Evolutionary conservation across 805 yeast genomes (phyloP).

Genomic region (Metschnikowia matae): DNA sequence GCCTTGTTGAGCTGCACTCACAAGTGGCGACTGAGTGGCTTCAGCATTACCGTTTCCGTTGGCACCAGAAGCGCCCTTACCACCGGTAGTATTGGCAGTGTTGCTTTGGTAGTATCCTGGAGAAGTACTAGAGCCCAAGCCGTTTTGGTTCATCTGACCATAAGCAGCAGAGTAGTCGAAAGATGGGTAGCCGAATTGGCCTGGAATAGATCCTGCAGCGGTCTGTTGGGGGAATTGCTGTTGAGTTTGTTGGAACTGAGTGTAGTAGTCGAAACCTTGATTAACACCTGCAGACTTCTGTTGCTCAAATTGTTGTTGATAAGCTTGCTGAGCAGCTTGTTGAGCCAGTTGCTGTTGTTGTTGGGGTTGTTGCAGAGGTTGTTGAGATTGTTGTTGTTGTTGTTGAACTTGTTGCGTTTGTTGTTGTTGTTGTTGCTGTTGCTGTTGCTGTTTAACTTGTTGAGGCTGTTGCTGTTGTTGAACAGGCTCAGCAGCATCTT

Average conservation of each 20-base stretch:
- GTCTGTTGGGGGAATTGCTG: constrained; percentile 42
- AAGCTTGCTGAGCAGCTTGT: constrained; percentile 10
- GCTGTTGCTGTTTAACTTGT: constrained; percentile 23
- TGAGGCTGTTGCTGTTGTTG: constrained; percentile 8
- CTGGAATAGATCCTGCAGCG: constrained; percentile 35
- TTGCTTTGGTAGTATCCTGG: constrained; percentile 25
- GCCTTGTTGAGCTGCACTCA: constrained; percentile 22
- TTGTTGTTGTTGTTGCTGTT: constrained; percentile 25
- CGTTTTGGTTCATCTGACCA: constrained; percentile 22
- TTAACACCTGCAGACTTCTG: constrained; percentile 12
- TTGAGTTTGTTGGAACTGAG: constrained; percentile 18
- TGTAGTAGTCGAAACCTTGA: constrained; percentile 20
- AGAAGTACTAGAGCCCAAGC: constrained; percentile 14
- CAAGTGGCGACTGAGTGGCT: constrained; percentile 32
- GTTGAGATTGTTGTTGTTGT: neutral
- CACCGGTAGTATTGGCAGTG: constrained; percentile 18
- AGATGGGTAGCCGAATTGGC: constrained; percentile 44
- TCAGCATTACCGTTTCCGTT: constrained; percentile 22
- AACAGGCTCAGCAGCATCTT: constrained; percentile 7
- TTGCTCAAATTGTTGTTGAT: constrained; percentile 15
- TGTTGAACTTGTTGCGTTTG: constrained; percentile 14
- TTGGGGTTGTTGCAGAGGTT: neutral
- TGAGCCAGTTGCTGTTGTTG: constrained; percentile 4
- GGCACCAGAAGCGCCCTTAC: constrained; percentile 22
- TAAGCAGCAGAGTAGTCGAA: constrained; percentile 38